Base-by-base conservation (phyloP, 345 rosid genomes). In the Lepidium africanum region DNA sequence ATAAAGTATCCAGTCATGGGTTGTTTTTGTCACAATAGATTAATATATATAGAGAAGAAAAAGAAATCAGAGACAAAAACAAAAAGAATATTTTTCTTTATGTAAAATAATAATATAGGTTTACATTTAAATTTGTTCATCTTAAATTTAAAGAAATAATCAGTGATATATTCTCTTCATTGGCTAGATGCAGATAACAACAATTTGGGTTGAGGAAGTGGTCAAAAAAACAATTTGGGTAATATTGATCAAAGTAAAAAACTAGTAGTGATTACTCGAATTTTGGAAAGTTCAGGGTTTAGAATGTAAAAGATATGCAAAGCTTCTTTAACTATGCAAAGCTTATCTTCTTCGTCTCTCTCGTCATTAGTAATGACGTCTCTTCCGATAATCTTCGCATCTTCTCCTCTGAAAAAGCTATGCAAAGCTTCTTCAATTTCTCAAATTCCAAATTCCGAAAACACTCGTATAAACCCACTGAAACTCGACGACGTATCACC, bases 21-120 rank as follows among this genome's bases (percentile, higher is more conserved):
- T 59, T 59, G 56, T 61, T 74, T 59, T 74, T 74, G 73, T 63
- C 69, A 43, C 42, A 51, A 19, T 59, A 74, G 63, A 48, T 67
- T 55, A 49, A 42, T 74, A 73, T 66, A 62, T 47, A 73, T 21
- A 38, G 14, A 54, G 53, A 57, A 33, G 36, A 9, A 32, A n/a
- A 47, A 45, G 54, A 46, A 19, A 33, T n/a, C 53, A 58, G 64
- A 71, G 59, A 59, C 72, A 32, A 17, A 57, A 5, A 43, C 2
- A 54, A 48, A 35, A 54, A 48, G 32, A 21, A 14, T 52, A 52
- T 55, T 1, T 43, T 23, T 61, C 32, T 59, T 6, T 66, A 25
- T 73, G 77, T 73, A 74, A 74, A 67, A 67, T 74, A 60, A 59
- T 67, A 67, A 60, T 67, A 67, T 60, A 74, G 73, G 77, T 23